phyloP scores from a whole-genome alignment of 192 early-diverging fungal genomes.

The Backusella circina region DNA sequence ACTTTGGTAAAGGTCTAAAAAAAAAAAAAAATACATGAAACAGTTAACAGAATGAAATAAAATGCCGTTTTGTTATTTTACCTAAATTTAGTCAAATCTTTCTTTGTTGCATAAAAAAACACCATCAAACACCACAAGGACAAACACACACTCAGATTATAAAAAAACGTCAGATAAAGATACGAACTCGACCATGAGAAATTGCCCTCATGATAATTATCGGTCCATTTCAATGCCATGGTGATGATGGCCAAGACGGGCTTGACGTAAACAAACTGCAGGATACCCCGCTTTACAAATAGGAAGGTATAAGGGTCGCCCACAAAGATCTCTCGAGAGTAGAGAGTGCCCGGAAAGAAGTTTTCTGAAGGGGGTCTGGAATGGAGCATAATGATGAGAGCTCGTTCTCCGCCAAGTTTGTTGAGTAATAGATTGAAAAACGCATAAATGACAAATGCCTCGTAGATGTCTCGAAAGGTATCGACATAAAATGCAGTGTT shows the following conservation, averaged over 20 bases:
- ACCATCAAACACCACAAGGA: slow-evolving; percentile 85
- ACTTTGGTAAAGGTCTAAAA: slow-evolving; percentile 86
- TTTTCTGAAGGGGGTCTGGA: slow-evolving; percentile 73
- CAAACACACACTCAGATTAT: slow-evolving; percentile 86
- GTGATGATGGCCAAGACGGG: slow-evolving; percentile 75
- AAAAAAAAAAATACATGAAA: slow-evolving; percentile 12
- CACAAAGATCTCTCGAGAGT: slow-evolving; percentile 74
- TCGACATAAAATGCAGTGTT: slow-evolving; percentile 81
- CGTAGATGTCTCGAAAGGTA: slow-evolving; percentile 88
- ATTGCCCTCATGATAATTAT: slow-evolving; percentile 77
- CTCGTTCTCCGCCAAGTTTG: slow-evolving; percentile 87
- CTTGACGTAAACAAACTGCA: slow-evolving; percentile 93
- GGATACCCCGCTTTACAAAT: slow-evolving; percentile 83
- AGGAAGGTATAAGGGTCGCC: slow-evolving; percentile 85
- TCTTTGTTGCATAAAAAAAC: slow-evolving; percentile 80
- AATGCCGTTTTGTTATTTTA: slow-evolving; percentile 29
- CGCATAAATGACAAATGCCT: slow-evolving; percentile 94
- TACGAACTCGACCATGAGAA: slow-evolving; percentile 69
- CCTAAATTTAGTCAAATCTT: slow-evolving; percentile 69
- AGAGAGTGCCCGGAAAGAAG: slow-evolving; percentile 76
- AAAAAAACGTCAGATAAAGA: slow-evolving; percentile 77
- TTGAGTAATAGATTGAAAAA: slow-evolving; percentile 87
- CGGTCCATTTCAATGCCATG: slow-evolving; percentile 73
- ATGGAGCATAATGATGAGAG: slow-evolving; percentile 75
- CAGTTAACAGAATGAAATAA: not conserved